phyloP scores from a whole-genome alignment of 495 filamentous ascomycete genomes.

The Antarctomyces pellizariae region DNA sequence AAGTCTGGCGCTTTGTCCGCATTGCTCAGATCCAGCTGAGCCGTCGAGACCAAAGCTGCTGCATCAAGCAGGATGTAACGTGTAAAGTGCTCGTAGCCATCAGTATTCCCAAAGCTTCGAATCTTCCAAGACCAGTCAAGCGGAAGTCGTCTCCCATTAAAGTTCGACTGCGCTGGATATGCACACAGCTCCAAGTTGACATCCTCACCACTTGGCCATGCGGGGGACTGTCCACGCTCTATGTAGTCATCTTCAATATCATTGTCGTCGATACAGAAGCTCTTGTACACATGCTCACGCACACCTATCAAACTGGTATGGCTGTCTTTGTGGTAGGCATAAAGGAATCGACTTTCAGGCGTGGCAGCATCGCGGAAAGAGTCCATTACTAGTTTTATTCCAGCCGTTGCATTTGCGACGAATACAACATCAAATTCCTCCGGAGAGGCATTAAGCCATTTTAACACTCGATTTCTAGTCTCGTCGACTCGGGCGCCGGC shows the following conservation, averaged over 20 bases:
- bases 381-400: conserved; percentile 67
- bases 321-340: conserved; percentile 59
- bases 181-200: conserved; percentile 35
- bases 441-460: conserved; percentile 68
- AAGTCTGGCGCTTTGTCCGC: conserved; percentile 51
- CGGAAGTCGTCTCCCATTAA: conserved; percentile 66
- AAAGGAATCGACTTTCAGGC: too few species aligned
- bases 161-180: conserved; percentile 81
- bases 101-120: conserved; percentile 13
- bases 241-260: conserved; percentile 39
- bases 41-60: conserved; percentile 59
- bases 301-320: conserved; percentile 80
- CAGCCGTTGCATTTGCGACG: conserved; percentile 80
- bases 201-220: too few species aligned
- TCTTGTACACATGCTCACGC: conserved; percentile 41
- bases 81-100: conserved; percentile 1
- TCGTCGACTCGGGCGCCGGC: conserved; percentile 56
- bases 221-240: background rate
- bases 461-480: conserved; percentile 43
- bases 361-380: conserved; percentile 37
- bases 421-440: conserved; percentile 74
- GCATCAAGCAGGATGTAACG: conserved; percentile 72
- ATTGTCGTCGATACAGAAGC: conserved; percentile 41
- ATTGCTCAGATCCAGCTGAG: conserved; percentile 46
- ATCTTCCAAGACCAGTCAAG: conserved; percentile 39